Percentiles rank a stretch among this genome's conserved stretches.
Conservation (phyloP, 1,284 basidiomycete genomes). For the Melampsora americana region DNA sequence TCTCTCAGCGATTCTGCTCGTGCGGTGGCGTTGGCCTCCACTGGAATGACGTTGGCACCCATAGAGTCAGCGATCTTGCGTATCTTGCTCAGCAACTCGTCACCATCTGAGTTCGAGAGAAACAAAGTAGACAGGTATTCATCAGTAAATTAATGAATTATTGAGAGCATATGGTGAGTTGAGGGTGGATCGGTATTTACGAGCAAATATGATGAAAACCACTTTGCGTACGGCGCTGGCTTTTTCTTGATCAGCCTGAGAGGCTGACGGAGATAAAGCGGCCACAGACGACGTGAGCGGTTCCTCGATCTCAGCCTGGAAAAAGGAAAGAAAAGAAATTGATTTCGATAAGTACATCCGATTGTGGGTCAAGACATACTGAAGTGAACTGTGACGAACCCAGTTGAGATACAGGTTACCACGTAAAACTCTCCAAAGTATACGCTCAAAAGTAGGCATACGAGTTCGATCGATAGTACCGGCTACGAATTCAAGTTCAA, state of each 20-base stretch:
- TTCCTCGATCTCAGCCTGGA: constrained; percentile 72
- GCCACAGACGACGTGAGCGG: constrained; percentile 78
- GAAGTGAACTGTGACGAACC: constrained; percentile 45
- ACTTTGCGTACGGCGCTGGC: constrained; percentile 70
- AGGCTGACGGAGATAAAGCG: constrained; percentile 45
- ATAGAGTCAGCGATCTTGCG: constrained; percentile 95
- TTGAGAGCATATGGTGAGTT: neutral
- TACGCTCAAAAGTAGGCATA: constrained; percentile 90
- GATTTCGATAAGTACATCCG: neutral
- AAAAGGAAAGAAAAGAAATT: neutral
- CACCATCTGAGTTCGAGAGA: constrained; percentile 61
- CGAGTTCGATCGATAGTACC: constrained; percentile 92
- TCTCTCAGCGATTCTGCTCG: constrained; percentile 84
- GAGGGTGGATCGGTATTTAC: neutral
- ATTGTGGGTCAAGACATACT: neutral
- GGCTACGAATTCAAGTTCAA: constrained; percentile 69
- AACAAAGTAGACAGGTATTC: neutral
- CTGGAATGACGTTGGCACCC: constrained; percentile 93
- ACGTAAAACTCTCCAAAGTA: constrained; percentile 94
- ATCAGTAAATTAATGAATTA: neutral
- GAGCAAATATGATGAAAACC: constrained; percentile 99
- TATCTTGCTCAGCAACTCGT: constrained; percentile 89
- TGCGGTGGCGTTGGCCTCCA: constrained; percentile 89
- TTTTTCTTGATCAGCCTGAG: constrained; percentile 62
- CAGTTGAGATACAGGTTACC: constrained; percentile 99